Percentiles rank a stretch among this genome's conserved stretches.
Evolutionary conservation across 2,329 filamentous ascomycete genomes (phyloP).

Genomic region (Pseudodiploospora longispora): DNA sequence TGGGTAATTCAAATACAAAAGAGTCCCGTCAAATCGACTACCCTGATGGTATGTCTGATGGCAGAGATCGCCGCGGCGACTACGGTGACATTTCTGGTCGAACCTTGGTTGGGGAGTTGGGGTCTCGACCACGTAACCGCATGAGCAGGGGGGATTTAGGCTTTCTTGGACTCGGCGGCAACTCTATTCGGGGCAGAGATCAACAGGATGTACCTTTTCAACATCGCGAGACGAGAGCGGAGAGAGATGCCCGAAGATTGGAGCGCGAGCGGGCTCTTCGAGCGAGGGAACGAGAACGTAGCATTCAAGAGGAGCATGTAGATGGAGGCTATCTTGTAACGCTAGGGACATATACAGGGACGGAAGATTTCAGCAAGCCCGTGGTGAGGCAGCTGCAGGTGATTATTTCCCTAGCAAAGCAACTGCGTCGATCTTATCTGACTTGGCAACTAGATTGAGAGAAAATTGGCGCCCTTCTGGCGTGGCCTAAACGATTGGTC

Average conservation of each 20-base stretch:
- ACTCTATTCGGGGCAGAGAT: conserved; percentile 29
- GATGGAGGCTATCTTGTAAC: conserved; percentile 95
- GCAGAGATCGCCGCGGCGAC: conserved; percentile 13
- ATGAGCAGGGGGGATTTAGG: conserved; percentile 38
- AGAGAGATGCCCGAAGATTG: conserved; percentile 76
- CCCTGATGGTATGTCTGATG: conserved; percentile 14
- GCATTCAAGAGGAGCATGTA: conserved; percentile 83
- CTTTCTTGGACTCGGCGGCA: conserved; percentile 33
- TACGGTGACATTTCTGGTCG: conserved; percentile 14
- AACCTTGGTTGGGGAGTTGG: conserved; percentile 13
- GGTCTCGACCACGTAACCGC: conserved; percentile 15
- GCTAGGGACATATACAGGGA: conserved; percentile 82
- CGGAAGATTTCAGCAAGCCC: conserved; percentile 87
- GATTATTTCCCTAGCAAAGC: conserved; percentile 18
- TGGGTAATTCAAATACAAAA: conserved; percentile 34
- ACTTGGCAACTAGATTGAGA: conserved; percentile 62
- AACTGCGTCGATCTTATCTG: conserved; percentile 5
- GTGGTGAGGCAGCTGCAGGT: conserved; percentile 88
- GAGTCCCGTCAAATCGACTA: conserved; percentile 26
- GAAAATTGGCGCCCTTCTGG: conserved; percentile 91
- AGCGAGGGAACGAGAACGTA: conserved; percentile 79
- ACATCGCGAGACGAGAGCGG: conserved; percentile 81
- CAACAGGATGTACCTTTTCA: conserved; percentile 40
- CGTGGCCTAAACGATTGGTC: conserved; percentile 84
- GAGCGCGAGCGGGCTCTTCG: conserved; percentile 73